These are phyloP conservation scores for Plasmodium adleri DNA, from an alignment of 169 alveolate genomes.

Conservation along the genomic window DNA sequence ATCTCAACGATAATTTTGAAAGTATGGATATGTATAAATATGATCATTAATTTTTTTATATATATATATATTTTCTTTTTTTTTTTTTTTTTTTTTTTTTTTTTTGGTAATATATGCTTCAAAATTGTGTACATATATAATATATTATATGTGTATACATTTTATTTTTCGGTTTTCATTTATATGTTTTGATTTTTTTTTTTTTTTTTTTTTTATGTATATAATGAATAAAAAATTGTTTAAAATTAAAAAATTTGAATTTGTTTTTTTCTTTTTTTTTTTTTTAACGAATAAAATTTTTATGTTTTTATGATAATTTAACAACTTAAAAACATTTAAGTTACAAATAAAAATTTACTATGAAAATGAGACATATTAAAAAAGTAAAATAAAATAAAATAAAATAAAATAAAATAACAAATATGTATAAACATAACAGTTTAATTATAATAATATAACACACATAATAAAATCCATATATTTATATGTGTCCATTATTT, in stretches of 20 bases:
- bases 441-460: too few relatives aligned
- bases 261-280: neutral
- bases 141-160: conserved; percentile 8
- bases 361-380: neutral
- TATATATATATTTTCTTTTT: conserved; percentile 2
- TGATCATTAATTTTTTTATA: conserved; percentile 25
- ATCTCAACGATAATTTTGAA: conserved; percentile 65
- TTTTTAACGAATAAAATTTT: neutral
- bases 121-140: too few relatives aligned
- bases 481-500: too few relatives aligned
- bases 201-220: neutral
- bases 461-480: too few relatives aligned
- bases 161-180: neutral
- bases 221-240: neutral
- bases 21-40: conserved; percentile 70
- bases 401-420: neutral
- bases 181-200: neutral
- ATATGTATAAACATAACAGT: too few relatives aligned
- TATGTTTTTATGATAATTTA: neutral
- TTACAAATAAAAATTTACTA: neutral
- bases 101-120: neutral
- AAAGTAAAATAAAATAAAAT: conserved; percentile 1
- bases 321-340: conserved; percentile 8
- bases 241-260: conserved; percentile 6
- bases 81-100: conserved; percentile 7